A percentile compares a stretch with the other conserved stretches of the same genome.
Evolutionary conservation across 306 rosid species (phyloP).

Genomic region (Gleditsia sinensis): DNA sequence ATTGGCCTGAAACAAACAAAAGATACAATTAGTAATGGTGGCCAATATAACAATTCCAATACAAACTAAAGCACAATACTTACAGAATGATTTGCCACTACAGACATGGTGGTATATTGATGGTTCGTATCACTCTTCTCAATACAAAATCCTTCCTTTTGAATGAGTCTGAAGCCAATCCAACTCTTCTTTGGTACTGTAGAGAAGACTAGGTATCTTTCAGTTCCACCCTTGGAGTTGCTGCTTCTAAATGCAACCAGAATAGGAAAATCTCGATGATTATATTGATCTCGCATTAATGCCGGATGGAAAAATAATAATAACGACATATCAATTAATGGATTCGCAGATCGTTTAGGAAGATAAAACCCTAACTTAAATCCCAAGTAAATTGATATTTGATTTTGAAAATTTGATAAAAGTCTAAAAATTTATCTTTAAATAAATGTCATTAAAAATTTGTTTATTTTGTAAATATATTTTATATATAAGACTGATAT

Average conservation of each 20-base stretch:
- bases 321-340: too few species aligned
- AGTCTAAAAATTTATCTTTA: too few species aligned
- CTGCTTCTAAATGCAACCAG: neutral
- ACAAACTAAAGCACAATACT: neutral
- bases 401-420: too few species aligned
- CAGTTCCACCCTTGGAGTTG: too few species aligned
- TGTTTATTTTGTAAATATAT: too few species aligned
- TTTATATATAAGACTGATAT: too few species aligned
- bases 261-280: neutral
- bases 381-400: neutral
- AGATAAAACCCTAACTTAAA: neutral
- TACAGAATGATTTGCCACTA: neutral
- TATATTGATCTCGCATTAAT: neutral
- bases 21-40: too few species aligned
- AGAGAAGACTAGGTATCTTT: too few species aligned
- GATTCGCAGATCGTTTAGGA: too few species aligned
- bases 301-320: neutral
- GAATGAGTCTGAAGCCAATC: too few species aligned
- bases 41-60: neutral
- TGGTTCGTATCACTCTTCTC: neutral
- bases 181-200: neutral
- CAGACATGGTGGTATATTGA: neutral
- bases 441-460: too few species aligned
- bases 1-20: conserved; percentile 1
- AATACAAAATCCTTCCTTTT: too few species aligned